phyloP scores from a whole-genome alignment of 352 stramenopile species.

The Elongisporangium senticosum region DNA sequence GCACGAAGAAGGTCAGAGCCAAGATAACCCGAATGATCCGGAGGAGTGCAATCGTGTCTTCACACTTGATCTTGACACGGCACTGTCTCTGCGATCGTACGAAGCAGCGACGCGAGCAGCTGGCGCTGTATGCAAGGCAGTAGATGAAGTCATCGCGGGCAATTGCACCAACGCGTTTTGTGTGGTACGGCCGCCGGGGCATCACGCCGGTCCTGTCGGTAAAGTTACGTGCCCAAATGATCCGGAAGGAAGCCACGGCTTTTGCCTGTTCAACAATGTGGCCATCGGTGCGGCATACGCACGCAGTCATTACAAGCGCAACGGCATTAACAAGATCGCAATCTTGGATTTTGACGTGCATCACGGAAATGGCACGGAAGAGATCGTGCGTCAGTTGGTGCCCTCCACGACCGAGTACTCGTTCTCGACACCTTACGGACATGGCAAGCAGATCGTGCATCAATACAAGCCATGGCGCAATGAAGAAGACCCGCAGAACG shows the following conservation, averaged over 20 bases:
- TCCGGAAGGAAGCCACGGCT: conserved; percentile 85
- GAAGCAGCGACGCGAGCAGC: conserved; percentile 74
- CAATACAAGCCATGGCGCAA: conserved; percentile 96
- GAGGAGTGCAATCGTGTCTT: conserved; percentile 36
- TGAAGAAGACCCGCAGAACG: conserved; percentile 91
- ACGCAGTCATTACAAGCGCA: conserved; percentile 87
- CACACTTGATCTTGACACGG: conserved; percentile 71
- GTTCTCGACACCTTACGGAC: conserved; percentile 88
- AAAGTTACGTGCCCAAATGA: conserved; percentile 93
- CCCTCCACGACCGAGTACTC: conserved; percentile 73
- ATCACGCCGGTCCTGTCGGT: conserved; percentile 94
- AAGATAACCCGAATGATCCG: conserved; percentile 13
- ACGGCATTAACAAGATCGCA: conserved; percentile 90
- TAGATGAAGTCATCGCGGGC: conserved; percentile 83
- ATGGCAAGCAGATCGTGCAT: conserved; percentile 77
- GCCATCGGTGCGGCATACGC: conserved; percentile 96
- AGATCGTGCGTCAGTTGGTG: conserved; percentile 92
- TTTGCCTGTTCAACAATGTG: conserved; percentile 99
- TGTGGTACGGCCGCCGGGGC: conserved; percentile 93
- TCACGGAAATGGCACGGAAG: conserved; percentile 97
- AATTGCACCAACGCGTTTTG: conserved; percentile 95
- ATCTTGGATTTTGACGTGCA: conserved; percentile 99
- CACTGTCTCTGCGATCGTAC: conserved; percentile 70
- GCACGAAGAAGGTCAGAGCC: conserved; percentile 10
- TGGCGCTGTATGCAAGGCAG: conserved; percentile 76